Evolutionary conservation across 1,284 basidiomycete species (phyloP).

Genomic region (Rhizoctonia solani): DNA sequence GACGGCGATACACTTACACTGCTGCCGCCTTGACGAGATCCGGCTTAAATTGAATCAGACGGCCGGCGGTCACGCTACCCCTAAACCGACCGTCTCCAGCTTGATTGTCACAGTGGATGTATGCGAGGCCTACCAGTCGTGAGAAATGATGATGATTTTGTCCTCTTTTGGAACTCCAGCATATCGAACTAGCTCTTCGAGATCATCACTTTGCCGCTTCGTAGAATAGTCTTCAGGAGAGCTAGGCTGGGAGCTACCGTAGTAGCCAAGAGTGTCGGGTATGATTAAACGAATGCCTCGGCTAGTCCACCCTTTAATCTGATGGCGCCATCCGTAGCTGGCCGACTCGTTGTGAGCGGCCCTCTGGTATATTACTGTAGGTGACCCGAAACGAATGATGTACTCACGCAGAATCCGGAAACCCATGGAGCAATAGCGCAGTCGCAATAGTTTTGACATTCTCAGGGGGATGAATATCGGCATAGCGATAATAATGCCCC

Average conservation of each 20-base stretch:
- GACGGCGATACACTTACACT: neutral
- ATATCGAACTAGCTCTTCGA: neutral
- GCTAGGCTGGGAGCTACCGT: conserved; percentile 7
- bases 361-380: neutral
- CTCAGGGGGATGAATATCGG: neutral
- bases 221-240: neutral
- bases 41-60: neutral
- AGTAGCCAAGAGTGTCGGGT: conserved; percentile 1
- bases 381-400: too few species aligned
- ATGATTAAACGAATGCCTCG: conserved; percentile 15
- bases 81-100: too few species aligned
- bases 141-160: neutral
- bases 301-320: conserved; percentile 10
- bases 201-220: neutral
- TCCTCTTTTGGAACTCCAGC: neutral
- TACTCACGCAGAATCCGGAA: conserved; percentile 21
- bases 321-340: conserved; percentile 16
- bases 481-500: conserved; percentile 14
- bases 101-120: too few species aligned
- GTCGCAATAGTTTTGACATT: conserved; percentile 2
- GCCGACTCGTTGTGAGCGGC: neutral
- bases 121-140: conserved; percentile 6
- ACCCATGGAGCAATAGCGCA: conserved; percentile 1
- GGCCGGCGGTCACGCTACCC: neutral
- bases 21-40: neutral